Evolutionary conservation across 2,329 filamentous ascomycete species (phyloP).

Genomic region (Neopestalotiopsis sp.): DNA sequence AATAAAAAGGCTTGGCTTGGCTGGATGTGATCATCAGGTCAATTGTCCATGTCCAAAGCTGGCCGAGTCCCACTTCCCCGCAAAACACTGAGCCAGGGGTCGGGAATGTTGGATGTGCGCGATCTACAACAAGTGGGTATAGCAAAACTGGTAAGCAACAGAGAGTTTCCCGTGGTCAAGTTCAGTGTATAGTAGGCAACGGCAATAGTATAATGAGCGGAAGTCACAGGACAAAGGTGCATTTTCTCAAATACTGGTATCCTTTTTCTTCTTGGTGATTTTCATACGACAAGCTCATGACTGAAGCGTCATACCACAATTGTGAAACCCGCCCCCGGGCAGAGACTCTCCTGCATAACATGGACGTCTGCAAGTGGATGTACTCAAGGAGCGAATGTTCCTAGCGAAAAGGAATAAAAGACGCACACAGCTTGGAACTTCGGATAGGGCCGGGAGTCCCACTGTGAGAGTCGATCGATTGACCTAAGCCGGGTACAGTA

Average conservation of each 20-base stretch:
- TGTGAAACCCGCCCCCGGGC: not conserved
- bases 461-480: not conserved
- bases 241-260: not conserved
- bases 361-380: constrained; percentile 7
- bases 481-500: not conserved
- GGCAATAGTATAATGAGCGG: not conserved
- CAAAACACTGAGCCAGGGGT: not conserved
- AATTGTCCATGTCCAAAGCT: not conserved
- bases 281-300: not conserved
- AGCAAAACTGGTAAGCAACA: not conserved
- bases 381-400: constrained; percentile 22
- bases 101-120: not conserved
- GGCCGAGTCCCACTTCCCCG: constrained; percentile 12
- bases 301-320: not conserved
- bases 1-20: not conserved
- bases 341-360: constrained; percentile 2
- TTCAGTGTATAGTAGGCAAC: not conserved
- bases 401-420: constrained; percentile 21
- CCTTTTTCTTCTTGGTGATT: not conserved
- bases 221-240: not conserved
- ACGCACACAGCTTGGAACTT: not conserved
- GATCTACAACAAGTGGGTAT: constrained; percentile 10
- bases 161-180: not conserved
- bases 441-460: constrained; percentile 5
- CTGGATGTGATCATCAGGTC: constrained; percentile 4